Conservation (phyloP, 306 rosid genomes). For the Senna siamea region DNA sequence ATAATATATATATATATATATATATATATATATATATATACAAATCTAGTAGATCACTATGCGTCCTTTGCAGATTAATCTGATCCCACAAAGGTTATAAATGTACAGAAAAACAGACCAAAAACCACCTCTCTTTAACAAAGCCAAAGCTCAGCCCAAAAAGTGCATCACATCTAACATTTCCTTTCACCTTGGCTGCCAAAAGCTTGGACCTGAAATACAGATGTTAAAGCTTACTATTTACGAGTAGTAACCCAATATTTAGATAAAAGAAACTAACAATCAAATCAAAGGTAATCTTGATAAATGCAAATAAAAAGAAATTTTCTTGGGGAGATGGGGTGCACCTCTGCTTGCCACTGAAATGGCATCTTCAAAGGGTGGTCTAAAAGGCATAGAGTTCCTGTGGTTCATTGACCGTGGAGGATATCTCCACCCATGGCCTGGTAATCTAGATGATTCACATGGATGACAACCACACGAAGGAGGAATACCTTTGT, state of each 20-base stretch:
- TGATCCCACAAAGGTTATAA: constrained; percentile 38
- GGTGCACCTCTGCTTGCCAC: constrained; percentile 69
- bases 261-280: neutral
- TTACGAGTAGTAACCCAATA: too few relatives aligned
- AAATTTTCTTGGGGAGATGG: neutral
- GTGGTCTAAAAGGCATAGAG: constrained; percentile 71
- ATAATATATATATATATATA: constrained; percentile 46
- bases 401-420: constrained; percentile 67
- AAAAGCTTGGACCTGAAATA: constrained; percentile 77
- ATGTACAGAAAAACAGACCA: constrained; percentile 46
- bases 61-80: constrained; percentile 43
- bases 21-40: constrained; percentile 47
- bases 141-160: constrained; percentile 44
- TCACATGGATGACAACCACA: constrained; percentile 78
- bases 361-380: constrained; percentile 79
- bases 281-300: neutral
- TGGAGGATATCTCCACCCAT: constrained; percentile 85
- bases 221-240: constrained; percentile 15
- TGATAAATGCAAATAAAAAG: neutral
- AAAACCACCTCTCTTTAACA: constrained; percentile 41
- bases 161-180: constrained; percentile 51
- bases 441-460: constrained; percentile 64
- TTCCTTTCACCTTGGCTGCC: constrained; percentile 76
- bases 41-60: constrained; percentile 57
- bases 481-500: constrained; percentile 59